Conservation (phyloP, 139 green algal species). For the Micromonas commoda region DNA sequence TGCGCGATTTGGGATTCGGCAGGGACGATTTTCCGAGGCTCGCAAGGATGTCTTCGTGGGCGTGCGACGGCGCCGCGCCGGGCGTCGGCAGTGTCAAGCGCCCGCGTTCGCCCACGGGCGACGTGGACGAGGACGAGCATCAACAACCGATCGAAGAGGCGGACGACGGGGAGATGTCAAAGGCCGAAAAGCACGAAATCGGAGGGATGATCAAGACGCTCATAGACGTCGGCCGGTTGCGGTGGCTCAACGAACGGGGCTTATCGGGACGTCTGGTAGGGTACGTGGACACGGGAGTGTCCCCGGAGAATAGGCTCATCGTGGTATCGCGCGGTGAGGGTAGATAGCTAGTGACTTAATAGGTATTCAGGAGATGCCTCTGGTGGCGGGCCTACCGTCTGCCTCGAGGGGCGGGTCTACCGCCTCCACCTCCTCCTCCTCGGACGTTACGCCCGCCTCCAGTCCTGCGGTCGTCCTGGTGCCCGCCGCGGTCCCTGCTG, state of each 20-base stretch:
- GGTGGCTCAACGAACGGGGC: slow-evolving; percentile 43
- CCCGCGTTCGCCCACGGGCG: too few relatives aligned
- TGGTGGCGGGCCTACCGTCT: too few relatives aligned
- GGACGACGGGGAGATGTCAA: not conserved
- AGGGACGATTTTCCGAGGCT: slow-evolving; percentile 66
- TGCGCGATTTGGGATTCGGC: slow-evolving; percentile 48
- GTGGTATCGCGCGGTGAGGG: not conserved
- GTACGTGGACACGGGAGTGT: not conserved
- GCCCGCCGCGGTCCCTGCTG: not conserved
- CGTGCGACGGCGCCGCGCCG: not conserved
- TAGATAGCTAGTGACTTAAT: too few relatives aligned
- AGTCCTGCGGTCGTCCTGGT: not conserved
- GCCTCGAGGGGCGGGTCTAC: too few relatives aligned
- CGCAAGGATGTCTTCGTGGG: slow-evolving; percentile 58
- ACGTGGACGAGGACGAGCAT: not conserved
- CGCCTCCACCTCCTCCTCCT: too few relatives aligned
- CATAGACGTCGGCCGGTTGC: slow-evolving; percentile 55
- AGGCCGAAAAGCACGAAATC: slow-evolving; percentile 25
- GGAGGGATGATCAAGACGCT: slow-evolving; percentile 60
- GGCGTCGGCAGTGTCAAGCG: too few relatives aligned
- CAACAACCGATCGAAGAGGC: not conserved
- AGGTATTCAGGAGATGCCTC: too few relatives aligned
- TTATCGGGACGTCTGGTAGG: not conserved
- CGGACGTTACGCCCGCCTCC: too few relatives aligned
- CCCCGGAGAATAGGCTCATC: slow-evolving; percentile 4